These are phyloP conservation scores for Leptographium wingfieldii DNA, from an alignment of 2,329 filamentous ascomycete species.

Conservation along the genomic window DNA sequence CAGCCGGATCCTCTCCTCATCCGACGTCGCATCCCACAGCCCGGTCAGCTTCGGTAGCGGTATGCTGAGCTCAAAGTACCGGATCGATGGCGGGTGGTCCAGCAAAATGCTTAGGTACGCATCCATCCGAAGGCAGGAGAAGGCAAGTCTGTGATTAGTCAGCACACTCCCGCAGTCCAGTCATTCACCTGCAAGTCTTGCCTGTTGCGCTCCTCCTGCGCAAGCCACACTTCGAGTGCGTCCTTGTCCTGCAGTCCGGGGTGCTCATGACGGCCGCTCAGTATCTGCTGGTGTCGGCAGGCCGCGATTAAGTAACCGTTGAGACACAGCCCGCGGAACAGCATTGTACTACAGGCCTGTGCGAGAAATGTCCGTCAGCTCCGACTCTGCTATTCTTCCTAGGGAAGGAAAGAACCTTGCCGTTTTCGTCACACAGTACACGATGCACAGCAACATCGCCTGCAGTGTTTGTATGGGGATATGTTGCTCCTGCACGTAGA, in stretches of 20 bases:
- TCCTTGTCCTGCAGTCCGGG: background rate
- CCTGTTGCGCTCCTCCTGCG: constrained; percentile 2
- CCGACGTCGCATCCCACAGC: constrained; percentile 1
- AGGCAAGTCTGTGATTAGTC: background rate
- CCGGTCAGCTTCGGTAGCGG: constrained; percentile 2
- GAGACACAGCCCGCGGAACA: constrained; percentile 1
- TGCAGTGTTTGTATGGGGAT: constrained; percentile 2
- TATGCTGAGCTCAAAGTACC: constrained; percentile 2
- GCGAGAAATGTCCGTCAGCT: background rate
- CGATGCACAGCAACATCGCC: constrained; percentile 3
- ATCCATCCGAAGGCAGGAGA: constrained; percentile 1
- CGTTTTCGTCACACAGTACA: constrained; percentile 2
- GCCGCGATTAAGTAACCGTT: background rate
- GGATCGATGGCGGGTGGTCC: constrained; percentile 4
- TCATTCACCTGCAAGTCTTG: background rate
- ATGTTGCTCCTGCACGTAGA: background rate
- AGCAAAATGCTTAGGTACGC: constrained; percentile 4
- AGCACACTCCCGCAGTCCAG: background rate
- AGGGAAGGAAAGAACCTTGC: background rate
- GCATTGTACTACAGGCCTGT: background rate
- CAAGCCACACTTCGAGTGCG: background rate
- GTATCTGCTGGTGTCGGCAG: constrained; percentile 1
- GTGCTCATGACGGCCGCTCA: background rate
- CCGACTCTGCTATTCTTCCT: no score
- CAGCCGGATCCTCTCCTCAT: constrained; percentile 1